Evolutionary conservation across 768 basidiomycete species (phyloP), one percentile per base, ranked within the genome.

Genomic region (Antrodiella citrinella): DNA sequence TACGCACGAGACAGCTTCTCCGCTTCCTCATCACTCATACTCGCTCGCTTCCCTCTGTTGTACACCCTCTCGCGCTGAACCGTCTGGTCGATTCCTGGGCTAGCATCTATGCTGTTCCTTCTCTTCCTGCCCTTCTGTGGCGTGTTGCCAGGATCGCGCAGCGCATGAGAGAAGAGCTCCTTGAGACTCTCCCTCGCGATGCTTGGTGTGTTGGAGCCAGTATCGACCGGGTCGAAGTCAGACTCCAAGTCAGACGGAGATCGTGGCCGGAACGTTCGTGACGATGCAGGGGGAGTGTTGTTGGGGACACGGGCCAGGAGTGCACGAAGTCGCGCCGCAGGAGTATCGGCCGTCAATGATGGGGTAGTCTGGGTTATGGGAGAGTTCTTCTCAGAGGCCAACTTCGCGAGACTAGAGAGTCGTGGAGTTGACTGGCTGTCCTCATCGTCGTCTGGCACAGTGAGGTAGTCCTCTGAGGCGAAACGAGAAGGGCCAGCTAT

Each of bases 1-100:
- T 50, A 49, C 81, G 59, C 64, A 86, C 84, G 71, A 49, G 72
- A 63, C 26, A 60, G 58, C 53, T 72, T 73, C 26, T 82, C 83
- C 2, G 67, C 62, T 58, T 86, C 85, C 58, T 86, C 84, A 55
- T 86, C 85, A 57, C 82, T 85, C 55, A 81, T 52, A 59, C 81
- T 86, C 56, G 68, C 72, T 30, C 78, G 71, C 52, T 81, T 77
- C 9, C 70, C 73, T 62, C 73, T 81, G 52, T 65, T 69, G 49
- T 64, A 69, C 20, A 65, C 62, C 51, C 70, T 65, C 50, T 73
- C 71, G 58, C 69, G 67, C 39, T 67, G 59, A 38, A 73, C 62
- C n/a, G n/a, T n/a, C 1, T 68, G 66, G 40, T 66, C 59, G 21
- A 71, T 59, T 2, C 69, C 60, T 1, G 82, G 78, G 57, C 81